A percentile compares a stretch with the other conserved stretches of the same genome.
These are phyloP conservation scores for Mucor ambiguus DNA, from an alignment of 371 early-diverging fungal genomes.

Conservation along the genomic window DNA sequence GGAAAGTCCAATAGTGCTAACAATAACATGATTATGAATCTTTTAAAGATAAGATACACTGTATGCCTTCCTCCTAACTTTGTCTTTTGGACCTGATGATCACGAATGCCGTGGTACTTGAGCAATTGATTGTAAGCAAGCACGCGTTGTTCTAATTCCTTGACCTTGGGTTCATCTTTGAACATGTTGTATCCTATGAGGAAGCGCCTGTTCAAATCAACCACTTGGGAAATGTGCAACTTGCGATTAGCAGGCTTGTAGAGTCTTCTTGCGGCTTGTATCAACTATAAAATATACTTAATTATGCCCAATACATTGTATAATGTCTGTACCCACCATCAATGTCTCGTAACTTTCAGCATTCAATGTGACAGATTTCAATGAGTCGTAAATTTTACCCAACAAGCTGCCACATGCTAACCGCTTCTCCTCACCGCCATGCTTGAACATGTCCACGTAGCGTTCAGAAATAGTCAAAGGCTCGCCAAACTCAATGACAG, in stretches of 20 bases:
- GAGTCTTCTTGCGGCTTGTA: conserved; percentile 90
- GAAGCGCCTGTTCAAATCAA: conserved; percentile 86
- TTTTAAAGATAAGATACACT: conserved; percentile 52
- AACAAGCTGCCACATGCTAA: conserved; percentile 77
- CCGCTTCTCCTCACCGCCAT: conserved; percentile 82
- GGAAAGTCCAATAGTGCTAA: conserved; percentile 77
- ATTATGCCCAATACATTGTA: neutral
- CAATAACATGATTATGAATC: conserved; percentile 61
- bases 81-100: conserved; percentile 91
- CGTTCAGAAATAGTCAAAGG: conserved; percentile 77
- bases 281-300: conserved; percentile 47
- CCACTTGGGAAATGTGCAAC: conserved; percentile 75
- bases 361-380: conserved; percentile 87
- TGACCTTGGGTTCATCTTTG: conserved; percentile 77
- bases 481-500: conserved; percentile 93
- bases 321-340: conserved; percentile 55
- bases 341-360: conserved; percentile 91
- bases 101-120: conserved; percentile 85
- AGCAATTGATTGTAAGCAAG: conserved; percentile 83
- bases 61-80: conserved; percentile 66
- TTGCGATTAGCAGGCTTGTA: conserved; percentile 84
- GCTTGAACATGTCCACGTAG: conserved; percentile 76
- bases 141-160: conserved; percentile 67
- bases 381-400: conserved; percentile 69
- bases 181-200: conserved; percentile 78